Evolutionary conservation across 106 monocot genomes (phyloP), one percentile per base, ranked within the genome.

Genomic region (Platanthera guangdongensis): DNA sequence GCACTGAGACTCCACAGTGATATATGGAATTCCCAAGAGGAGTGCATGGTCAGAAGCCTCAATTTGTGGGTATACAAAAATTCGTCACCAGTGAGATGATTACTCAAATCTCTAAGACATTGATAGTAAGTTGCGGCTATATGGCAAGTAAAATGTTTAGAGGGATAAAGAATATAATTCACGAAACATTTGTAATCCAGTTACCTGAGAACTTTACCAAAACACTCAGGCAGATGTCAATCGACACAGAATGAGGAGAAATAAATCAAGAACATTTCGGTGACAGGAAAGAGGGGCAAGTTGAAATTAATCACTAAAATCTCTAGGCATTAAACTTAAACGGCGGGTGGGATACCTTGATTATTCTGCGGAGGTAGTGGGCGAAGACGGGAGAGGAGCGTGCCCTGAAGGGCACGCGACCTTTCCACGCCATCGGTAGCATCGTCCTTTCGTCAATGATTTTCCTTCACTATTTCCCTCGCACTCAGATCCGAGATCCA

Each of bases 361-460:
- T 69, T 74, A 91, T 91, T 80, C 88, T 80, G 76, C 91, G 91
- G 77, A 91, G 88, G 67, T 91, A 91, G 22, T 82, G 88, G 19
- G 88, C 57, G 67, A 88, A 70, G 51, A 84, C 30, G 48, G 88
- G 80, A 18, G 91, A 54, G 63, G 87, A 74, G 73, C 87, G 87
- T 62, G 51, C 80, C 70, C 62, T 63, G 48, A 87, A 76, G 46
- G 82, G 75, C 69, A 78, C 57, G 71, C 91, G 88, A 59, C 85
- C 88, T 77, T 71, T 83, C 51, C 86, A 80, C 50, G 70, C 78
- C 47, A 88, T 86, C 80, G 91, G 91, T 73, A 91, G 81, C 88
- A 91, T 91, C 77, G 77, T 74, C 16, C 62, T 57, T 32, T 32
- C 0, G 39, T 39, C 39, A 39, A 39, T 39, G 39, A 39, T 39